Conservation (phyloP, 2,329 filamentous ascomycete species). For the Trichoderma atrobrunneum region DNA sequence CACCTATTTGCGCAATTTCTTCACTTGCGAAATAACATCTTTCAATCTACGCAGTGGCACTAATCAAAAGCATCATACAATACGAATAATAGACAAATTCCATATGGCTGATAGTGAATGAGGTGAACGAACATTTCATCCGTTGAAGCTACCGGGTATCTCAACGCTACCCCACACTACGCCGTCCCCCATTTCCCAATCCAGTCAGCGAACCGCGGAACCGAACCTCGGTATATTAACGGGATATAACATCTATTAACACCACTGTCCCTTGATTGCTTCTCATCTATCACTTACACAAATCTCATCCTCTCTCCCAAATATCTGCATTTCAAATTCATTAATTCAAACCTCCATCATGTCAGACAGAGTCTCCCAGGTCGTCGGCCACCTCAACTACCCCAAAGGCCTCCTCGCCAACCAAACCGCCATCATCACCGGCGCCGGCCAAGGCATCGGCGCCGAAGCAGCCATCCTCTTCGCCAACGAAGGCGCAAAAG, state of each 20-base stretch:
- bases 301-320: neutral
- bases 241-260: neutral
- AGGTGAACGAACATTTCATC: neutral
- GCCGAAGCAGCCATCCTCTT: slow-evolving; percentile 80
- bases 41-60: neutral
- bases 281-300: neutral
- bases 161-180: slow-evolving; percentile 27
- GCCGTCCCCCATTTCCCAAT: slow-evolving; percentile 1
- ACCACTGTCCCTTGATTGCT: neutral
- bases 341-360: slow-evolving; percentile 28
- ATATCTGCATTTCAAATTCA: neutral
- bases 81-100: accelerated
- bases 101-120: neutral
- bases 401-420: slow-evolving; percentile 74
- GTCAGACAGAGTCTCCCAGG: slow-evolving; percentile 64
- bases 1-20: neutral
- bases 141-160: neutral
- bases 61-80: neutral
- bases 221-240: slow-evolving; percentile 29
- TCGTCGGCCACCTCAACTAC: slow-evolving; percentile 77
- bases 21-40: neutral
- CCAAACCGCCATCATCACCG: slow-evolving; percentile 85
- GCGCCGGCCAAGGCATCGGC: slow-evolving; percentile 82
- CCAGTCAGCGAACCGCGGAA: slow-evolving; percentile 15
- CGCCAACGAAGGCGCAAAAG: slow-evolving; percentile 83